These are phyloP conservation scores for Knoxdaviesia proteae DNA, from an alignment of 2,329 filamentous ascomycete species.

Conservation along the genomic window DNA sequence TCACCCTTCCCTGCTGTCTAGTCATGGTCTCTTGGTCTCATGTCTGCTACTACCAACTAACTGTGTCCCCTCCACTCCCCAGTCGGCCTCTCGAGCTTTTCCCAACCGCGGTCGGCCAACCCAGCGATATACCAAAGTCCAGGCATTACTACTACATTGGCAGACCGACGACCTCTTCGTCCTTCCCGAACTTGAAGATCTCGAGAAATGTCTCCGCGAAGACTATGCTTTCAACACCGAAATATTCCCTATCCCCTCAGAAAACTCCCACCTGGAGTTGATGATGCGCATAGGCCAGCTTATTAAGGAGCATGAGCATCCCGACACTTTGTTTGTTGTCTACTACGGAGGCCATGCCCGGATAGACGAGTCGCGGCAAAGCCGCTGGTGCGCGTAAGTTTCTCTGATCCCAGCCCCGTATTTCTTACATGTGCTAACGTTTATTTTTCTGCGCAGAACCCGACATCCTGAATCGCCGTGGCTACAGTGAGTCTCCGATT, in stretches of 20 bases:
- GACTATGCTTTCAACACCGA: conserved; percentile 36
- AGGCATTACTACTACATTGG: conserved; percentile 35
- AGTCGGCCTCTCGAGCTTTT: conserved; percentile 34
- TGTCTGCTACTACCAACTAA: no score
- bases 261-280: conserved; percentile 35
- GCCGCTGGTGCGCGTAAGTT: conserved; percentile 37
- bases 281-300: conserved; percentile 35
- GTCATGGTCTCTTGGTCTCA: neutral
- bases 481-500: conserved; percentile 22
- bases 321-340: conserved; percentile 33
- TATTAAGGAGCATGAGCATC: conserved; percentile 33
- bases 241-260: conserved; percentile 34
- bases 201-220: conserved; percentile 30
- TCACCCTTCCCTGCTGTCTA: neutral
- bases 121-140: conserved; percentile 34
- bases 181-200: conserved; percentile 32
- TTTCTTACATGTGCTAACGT: no score
- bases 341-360: conserved; percentile 40
- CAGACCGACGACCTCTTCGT: conserved; percentile 36
- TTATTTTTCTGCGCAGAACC: conserved; percentile 14
- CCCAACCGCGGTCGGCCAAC: conserved; percentile 30
- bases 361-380: conserved; percentile 37
- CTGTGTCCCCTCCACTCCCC: neutral
- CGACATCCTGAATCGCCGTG: conserved; percentile 30
- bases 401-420: neutral